phyloP scores from a whole-genome alignment of 2,329 filamentous ascomycete species.

The Bisporella sp. region DNA sequence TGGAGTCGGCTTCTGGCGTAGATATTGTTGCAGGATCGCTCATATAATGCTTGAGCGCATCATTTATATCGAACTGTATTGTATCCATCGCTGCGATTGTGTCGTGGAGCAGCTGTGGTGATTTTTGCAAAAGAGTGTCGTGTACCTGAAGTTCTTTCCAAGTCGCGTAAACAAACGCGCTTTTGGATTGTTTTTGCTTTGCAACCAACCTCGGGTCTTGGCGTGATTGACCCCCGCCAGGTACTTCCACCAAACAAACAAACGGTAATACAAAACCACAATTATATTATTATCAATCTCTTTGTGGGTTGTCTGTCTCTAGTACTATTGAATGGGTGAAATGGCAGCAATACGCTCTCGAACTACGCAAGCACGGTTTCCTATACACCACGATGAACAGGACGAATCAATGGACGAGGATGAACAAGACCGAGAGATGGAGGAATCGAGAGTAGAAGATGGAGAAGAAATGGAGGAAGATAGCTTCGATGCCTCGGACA shows the following conservation, averaged over 20 bases:
- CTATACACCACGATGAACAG: slow-evolving; percentile 32
- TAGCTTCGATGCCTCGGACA: slow-evolving; percentile 44
- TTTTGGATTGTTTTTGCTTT: background rate
- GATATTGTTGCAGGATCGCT: slow-evolving; percentile 79
- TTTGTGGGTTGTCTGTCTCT: too few relatives aligned
- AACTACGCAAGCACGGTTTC: slow-evolving; percentile 27
- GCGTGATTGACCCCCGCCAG: too few relatives aligned
- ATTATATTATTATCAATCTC: too few relatives aligned
- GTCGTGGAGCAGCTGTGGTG: slow-evolving; percentile 7
- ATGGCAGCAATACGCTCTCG: slow-evolving; percentile 26
- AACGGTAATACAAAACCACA: too few relatives aligned
- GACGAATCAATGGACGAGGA: slow-evolving; percentile 13
- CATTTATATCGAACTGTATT: slow-evolving; percentile 89
- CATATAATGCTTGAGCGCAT: slow-evolving; percentile 94
- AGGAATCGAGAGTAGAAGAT: background rate
- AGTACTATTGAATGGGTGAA: background rate
- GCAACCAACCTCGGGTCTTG: too few relatives aligned
- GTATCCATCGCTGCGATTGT: slow-evolving; percentile 51
- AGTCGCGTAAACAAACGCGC: background rate
- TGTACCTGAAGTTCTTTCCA: slow-evolving; percentile 3
- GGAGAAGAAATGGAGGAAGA: slow-evolving; percentile 30
- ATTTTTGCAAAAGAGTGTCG: background rate
- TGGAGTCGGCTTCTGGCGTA: slow-evolving; percentile 77
- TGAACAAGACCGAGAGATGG: background rate
- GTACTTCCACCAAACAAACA: too few relatives aligned